A percentile compares a stretch with the other conserved stretches of the same genome.
Conservation (phyloP, 495 filamentous ascomycete genomes). For the Lasiosphaeris hirsuta region DNA sequence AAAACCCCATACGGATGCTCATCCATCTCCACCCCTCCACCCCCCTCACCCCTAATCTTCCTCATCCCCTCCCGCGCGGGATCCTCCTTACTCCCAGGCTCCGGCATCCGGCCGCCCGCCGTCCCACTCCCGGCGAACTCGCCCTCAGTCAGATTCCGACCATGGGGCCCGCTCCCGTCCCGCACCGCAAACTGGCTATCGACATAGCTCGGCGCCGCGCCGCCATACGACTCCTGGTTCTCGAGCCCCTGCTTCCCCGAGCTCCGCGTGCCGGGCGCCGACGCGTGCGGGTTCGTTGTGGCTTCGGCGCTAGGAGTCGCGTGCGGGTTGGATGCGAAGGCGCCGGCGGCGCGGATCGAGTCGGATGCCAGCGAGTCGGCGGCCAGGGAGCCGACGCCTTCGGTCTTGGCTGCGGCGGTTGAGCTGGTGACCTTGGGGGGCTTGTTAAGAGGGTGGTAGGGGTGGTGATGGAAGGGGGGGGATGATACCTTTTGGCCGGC, state of each 20-base stretch:
- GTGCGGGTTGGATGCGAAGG: slow-evolving; percentile 24
- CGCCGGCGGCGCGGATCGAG: slow-evolving; percentile 24
- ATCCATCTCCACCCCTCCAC: slow-evolving; percentile 15
- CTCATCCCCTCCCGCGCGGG: slow-evolving; percentile 28
- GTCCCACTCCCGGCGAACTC: slow-evolving; percentile 33
- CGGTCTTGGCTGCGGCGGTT: slow-evolving; percentile 28
- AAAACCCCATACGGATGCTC: not conserved
- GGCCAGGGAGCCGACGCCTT: slow-evolving; percentile 31
- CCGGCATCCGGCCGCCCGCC: slow-evolving; percentile 27
- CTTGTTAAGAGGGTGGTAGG: not conserved
- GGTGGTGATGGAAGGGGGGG: not conserved
- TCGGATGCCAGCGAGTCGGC: slow-evolving; percentile 39
- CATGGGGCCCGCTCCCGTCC: slow-evolving; percentile 31
- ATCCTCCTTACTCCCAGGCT: slow-evolving; percentile 39
- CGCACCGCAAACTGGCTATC: slow-evolving; percentile 16
- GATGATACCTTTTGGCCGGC: slow-evolving; percentile 19
- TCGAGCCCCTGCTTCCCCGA: slow-evolving; percentile 1
- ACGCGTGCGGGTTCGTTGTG: slow-evolving; percentile 7
- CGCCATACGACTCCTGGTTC: slow-evolving; percentile 20
- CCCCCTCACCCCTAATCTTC: slow-evolving; percentile 16
- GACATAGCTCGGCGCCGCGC: slow-evolving; percentile 33
- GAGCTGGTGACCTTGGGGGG: slow-evolving; percentile 11
- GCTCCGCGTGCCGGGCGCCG: slow-evolving; percentile 1
- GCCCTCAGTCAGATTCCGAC: slow-evolving; percentile 40
- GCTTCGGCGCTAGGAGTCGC: slow-evolving; percentile 10